phyloP scores from a whole-genome alignment of 768 basidiomycete species.

The Auricularia heimuer region DNA sequence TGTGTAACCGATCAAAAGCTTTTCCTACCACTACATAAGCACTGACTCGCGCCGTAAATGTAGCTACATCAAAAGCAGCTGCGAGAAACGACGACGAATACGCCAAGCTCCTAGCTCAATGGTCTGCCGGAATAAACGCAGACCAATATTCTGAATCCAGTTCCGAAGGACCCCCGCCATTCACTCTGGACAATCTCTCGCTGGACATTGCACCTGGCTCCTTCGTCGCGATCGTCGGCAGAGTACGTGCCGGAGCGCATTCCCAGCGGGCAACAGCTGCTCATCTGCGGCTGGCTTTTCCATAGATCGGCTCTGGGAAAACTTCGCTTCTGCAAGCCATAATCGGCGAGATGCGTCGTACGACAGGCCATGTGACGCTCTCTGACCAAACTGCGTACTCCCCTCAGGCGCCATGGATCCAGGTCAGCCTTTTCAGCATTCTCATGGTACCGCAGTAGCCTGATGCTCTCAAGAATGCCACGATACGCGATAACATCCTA shows the following conservation, averaged over 20 bases:
- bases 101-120: background rate
- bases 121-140: background rate
- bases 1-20: background rate
- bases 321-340: slow-evolving; percentile 22
- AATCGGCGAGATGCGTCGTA: slow-evolving; percentile 29
- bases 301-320: slow-evolving; percentile 56
- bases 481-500: slow-evolving; percentile 33
- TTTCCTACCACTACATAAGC: background rate
- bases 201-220: slow-evolving; percentile 24
- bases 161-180: slow-evolving; percentile 12
- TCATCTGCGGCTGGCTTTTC: background rate
- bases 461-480: slow-evolving; percentile 13
- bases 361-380: slow-evolving; percentile 45
- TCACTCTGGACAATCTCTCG: slow-evolving; percentile 15
- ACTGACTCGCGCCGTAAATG: background rate
- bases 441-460: background rate
- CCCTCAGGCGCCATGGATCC: slow-evolving; percentile 86
- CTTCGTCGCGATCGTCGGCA: slow-evolving; percentile 33
- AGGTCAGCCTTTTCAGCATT: slow-evolving; percentile 23
- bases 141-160: background rate
- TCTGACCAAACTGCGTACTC: slow-evolving; percentile 76
- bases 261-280: no score
- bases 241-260: slow-evolving; percentile 4
- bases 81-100: background rate
- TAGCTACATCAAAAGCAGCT: background rate